Conservation (phyloP, 768 basidiomycete species). For the Clitopilus passeckerianus region DNA sequence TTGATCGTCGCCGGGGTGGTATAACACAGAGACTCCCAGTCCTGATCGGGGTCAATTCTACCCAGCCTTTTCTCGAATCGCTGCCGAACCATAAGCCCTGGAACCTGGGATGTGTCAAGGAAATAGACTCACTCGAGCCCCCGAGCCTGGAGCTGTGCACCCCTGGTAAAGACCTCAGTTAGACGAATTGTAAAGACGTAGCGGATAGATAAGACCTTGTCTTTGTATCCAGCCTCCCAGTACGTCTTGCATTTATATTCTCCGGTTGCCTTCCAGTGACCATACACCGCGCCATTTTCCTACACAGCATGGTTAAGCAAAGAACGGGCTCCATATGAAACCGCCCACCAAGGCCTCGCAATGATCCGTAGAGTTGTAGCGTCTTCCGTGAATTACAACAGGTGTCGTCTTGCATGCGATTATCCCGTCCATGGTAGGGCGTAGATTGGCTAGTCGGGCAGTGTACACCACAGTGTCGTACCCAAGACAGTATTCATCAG, state of each 20-base stretch:
- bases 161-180: neutral
- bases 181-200: neutral
- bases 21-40: neutral
- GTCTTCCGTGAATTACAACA: slow-evolving; percentile 8
- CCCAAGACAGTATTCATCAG: neutral
- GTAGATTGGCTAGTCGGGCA: slow-evolving; percentile 7
- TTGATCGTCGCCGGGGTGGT: neutral
- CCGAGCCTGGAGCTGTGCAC: neutral
- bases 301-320: no score
- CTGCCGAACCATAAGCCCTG: no score
- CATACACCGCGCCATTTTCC: neutral
- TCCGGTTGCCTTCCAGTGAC: neutral
- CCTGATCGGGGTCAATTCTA: neutral
- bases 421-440: slow-evolving; percentile 8
- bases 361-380: slow-evolving; percentile 8
- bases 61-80: neutral
- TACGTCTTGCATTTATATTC: neutral
- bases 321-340: neutral
- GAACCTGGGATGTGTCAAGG: neutral
- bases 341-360: slow-evolving; percentile 9
- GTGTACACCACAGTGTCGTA: neutral
- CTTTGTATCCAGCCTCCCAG: neutral
- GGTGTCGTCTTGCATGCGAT: slow-evolving; percentile 13
- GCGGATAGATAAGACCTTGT: neutral
- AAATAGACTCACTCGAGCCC: neutral